phyloP scores from a whole-genome alignment of 345 rosid genomes.

The Ailanthus altissimus region DNA sequence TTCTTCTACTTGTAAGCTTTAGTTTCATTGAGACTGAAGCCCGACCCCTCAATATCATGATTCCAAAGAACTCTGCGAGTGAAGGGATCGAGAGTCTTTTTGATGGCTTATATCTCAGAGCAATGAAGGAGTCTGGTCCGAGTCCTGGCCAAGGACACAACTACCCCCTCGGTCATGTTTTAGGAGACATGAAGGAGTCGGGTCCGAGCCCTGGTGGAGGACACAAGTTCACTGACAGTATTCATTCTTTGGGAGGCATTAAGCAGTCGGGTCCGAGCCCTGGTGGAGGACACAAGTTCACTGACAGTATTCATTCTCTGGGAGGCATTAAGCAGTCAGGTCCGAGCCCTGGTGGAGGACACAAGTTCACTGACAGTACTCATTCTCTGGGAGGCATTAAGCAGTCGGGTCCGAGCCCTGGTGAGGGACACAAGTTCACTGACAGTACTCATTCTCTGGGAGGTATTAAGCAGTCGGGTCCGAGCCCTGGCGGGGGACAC shows the following conservation, averaged over 20 bases:
- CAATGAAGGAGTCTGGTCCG: constrained; percentile 44
- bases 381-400: constrained; percentile 6
- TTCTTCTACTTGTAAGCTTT: constrained; percentile 24
- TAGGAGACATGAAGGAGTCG: constrained; percentile 37
- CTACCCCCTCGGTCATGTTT: constrained; percentile 18
- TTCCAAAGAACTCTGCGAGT: constrained; percentile 14
- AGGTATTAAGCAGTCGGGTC: constrained; percentile 19
- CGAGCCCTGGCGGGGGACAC: constrained; percentile 8
- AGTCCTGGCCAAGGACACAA: constrained; percentile 42
- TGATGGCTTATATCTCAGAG: constrained; percentile 44
- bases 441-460: constrained; percentile 1
- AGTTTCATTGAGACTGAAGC: constrained; percentile 32
- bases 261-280: constrained; percentile 30
- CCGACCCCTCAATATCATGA: constrained; percentile 42
- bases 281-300: constrained; percentile 24
- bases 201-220: constrained; percentile 39
- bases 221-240: background rate
- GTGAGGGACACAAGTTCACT: constrained; percentile 16
- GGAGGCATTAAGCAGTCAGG: constrained; percentile 21
- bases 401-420: constrained; percentile 29
- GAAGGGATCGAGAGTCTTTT: constrained; percentile 33
- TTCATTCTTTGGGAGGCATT: background rate
- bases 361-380: background rate
- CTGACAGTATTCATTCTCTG: background rate
- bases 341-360: constrained; percentile 31